Evolutionary conservation across 2,329 filamentous ascomycete genomes (phyloP), one percentile per base, ranked within the genome.

Genomic region (Xylaria sp.): DNA sequence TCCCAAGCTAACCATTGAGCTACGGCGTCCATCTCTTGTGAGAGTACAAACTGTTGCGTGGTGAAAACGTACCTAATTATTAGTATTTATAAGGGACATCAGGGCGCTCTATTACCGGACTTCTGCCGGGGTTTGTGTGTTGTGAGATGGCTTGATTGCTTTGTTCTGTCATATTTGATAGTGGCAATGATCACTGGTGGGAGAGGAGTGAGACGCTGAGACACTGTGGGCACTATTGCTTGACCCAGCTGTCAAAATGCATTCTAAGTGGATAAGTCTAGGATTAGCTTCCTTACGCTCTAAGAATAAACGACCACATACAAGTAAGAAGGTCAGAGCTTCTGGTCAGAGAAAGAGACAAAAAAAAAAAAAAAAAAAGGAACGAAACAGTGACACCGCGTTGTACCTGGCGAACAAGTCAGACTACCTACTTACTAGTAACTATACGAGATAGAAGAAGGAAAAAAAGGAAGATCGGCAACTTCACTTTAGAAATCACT

Each of bases 21-120:
- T 33, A 60, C 57, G 2, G 22, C 17, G 47, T 31, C 27, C 38
- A 54, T 61, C 38, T n/a, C 38, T 61, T 25, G 45, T 4, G 39
- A 47, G 38, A 60, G 31, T 60, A 60, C 57, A 51, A 42, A 31
- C 57, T 15, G 33, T 22, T 20, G 45, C 29, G 45, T 45, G 45
- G 42, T 60, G 45, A 11, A 10, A 3, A 5, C 4, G 9, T 39
- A 36, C 0, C 10, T 2, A 5, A 11, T 25, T 51, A 60, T 60
- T 42, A 11, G 57, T 29, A 11, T 15, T 33, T 53, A 60, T 51
- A 39, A 31, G 1, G 17, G 22, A 38, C 29, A 22, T 11, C 6
- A 20, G 33, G 15, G 25, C 22, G 15, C n/a, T 39, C 7, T 1
- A 60, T 39, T 50, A 31, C 57, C 57, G 57, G 47, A 44, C 25